A percentile compares a stretch with the other conserved stretches of the same genome.
These are phyloP conservation scores for Pleurotus eryngii DNA, from an alignment of 768 basidiomycete genomes.

Conservation along the genomic window DNA sequence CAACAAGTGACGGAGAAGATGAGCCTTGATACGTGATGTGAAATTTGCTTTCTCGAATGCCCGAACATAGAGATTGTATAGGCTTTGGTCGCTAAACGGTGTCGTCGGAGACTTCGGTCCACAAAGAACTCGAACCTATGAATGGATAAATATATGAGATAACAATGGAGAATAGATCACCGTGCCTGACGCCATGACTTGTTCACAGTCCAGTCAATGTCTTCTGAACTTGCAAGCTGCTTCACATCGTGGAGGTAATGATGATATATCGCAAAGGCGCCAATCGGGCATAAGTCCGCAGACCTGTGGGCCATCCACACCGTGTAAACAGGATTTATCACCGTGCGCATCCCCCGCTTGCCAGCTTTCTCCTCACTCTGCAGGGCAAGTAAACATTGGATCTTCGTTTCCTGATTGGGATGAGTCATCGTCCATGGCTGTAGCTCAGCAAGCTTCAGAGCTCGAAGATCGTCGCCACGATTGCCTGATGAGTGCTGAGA, in stretches of 20 bases:
- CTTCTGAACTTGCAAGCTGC: slow-evolving; percentile 10
- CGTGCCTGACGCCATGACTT: slow-evolving; percentile 21
- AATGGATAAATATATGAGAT: too few species aligned
- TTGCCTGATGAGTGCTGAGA: slow-evolving; percentile 25
- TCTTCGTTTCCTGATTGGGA: slow-evolving; percentile 16
- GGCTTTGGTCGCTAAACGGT: not conserved
- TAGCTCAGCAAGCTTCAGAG: slow-evolving; percentile 21
- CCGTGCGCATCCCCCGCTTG: slow-evolving; percentile 19
- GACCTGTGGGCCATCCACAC: slow-evolving; percentile 23
- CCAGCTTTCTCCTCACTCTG: slow-evolving; percentile 26
- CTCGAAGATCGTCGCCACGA: slow-evolving; percentile 27
- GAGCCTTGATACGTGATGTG: slow-evolving; percentile 15
- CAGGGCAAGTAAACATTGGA: slow-evolving; percentile 19
- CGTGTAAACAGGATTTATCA: slow-evolving; percentile 26
- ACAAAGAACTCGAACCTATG: too few species aligned
- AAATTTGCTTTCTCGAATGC: slow-evolving; percentile 16
- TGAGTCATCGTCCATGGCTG: slow-evolving; percentile 24
- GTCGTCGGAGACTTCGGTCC: not conserved
- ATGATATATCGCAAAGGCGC: slow-evolving; percentile 23
- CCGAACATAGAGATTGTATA: not conserved
- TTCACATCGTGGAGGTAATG: slow-evolving; percentile 24
- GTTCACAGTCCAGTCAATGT: slow-evolving; percentile 25
- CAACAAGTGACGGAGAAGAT: slow-evolving; percentile 19
- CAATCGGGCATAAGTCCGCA: slow-evolving; percentile 23
- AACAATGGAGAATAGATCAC: too few species aligned